Base-by-base conservation (phyloP, 2,329 filamentous ascomycete genomes). In the Teratosphaeria viscida region DNA sequence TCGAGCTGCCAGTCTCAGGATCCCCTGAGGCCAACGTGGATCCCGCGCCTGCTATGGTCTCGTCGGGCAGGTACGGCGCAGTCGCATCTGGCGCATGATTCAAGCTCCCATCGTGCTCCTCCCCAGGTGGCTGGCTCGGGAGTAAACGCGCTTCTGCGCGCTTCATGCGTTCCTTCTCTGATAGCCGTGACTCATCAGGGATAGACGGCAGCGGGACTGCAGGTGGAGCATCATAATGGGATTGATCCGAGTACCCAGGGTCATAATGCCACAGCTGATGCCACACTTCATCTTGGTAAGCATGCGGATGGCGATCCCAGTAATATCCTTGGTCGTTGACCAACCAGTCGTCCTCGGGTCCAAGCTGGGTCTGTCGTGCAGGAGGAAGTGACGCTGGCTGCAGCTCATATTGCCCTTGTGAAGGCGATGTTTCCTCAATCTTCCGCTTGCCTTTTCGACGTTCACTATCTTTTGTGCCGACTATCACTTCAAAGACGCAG, bases 391-490 rank as follows among this genome's bases (percentile, higher is more conserved):
- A 23, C 4, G 43, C 43, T 23, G 43, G 62, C 60, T 11, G 59
- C 56, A 34, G 35, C 58, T 56, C 60, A 61, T 19, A 10, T 11
- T 27, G 16, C 1, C 19, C 14, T 52, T 47, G 14, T 14, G 11
- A 19, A 14, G 26, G 37, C 27, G 14, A 57, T 26, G 37, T 14
- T 2, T 55, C 39, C 61, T 73, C 74, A 26, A 67, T 72, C 66
- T 71, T 76, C 54, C 68, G 71, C 66, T 79, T 79, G 60, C 77
- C 79, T 60, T 80, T 79, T 60, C 76, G 70, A 64, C 82, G 74
- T 61, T 82, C 82, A 66, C 85, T 92, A 72, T 99, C 92, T 39
- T 82, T 82, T 0, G 91, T 96, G 1, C 94, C 94, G 23, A 97
- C 85, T 1, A 95, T 79, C 14, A 96, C 83, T 71, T 96, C 91